Base-by-base conservation (phyloP, 306 rosid species). In the Malus asiatica region DNA sequence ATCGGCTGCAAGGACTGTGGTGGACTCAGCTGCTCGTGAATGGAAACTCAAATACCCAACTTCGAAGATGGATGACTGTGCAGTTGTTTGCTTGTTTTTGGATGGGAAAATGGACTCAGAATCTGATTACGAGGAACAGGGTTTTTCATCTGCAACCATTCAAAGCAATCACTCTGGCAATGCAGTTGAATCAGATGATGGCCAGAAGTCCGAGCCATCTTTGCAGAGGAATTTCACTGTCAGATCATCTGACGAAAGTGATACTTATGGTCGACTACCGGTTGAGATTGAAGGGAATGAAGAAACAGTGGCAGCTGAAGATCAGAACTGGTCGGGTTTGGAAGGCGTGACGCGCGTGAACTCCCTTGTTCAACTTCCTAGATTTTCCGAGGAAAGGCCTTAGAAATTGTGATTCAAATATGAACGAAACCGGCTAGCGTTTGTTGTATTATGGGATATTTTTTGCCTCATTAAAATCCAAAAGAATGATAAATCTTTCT, bases 261-360 rank as follows among this genome's bases (percentile, higher is more conserved):
- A 90, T 77, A 53, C 73, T 67, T 76, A 71, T 25, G 92, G 84
- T 51, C 82, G 72, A 72, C 45, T 81, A 65, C 38, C 86, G 1
- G 79, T 77, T 14, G 95, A 88, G 32, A 73, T 58, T 16, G 89
- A 85, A 77, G 92, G 76, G 76, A 79, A 73, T 27, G 82, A 79
- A 35, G 93, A 74, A 78, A 76, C 87, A n/a, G 60, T 83, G 58
- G 69, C 83, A 8, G 69, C 86, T n/a, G 97, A 95, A 73, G 98
- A 92, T 81, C 97, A 96, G 78, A 89, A 89, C 83, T 96, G 98
- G 99, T 92, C 76, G 20, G 99, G 99, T 66, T 88, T 96, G 88
- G 98, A 92, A 82, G 99, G 99, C 4, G 99, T 96, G 63, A 96
- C 99, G 3, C 90, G 97, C 11, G 99, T 96, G 72, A 96, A 96